phyloP scores from a whole-genome alignment of 306 rosid species.

The Glycyrrhiza uralensis region DNA sequence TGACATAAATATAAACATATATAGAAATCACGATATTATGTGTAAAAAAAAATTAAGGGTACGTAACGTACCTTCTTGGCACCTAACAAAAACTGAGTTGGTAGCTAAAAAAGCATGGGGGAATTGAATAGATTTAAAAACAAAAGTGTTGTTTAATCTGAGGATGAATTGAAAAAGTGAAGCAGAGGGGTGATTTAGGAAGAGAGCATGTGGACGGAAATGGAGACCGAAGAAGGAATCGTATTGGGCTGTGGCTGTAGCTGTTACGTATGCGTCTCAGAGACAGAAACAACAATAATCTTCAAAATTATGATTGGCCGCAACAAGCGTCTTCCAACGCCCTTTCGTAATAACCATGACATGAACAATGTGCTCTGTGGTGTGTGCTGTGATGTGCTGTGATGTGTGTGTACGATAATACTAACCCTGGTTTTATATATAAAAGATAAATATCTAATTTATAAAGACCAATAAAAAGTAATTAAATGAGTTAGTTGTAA shows the following conservation, averaged over 20 bases:
- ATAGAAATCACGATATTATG: not conserved
- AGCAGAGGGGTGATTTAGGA: too few relatives aligned
- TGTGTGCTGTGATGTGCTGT: not conserved
- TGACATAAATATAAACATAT: not conserved
- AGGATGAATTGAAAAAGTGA: not conserved
- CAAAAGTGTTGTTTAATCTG: not conserved
- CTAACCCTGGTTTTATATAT: too few relatives aligned
- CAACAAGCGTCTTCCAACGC: constrained; percentile 25
- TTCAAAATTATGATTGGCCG: constrained; percentile 23
- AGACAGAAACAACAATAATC: constrained; percentile 4
- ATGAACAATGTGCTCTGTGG: not conserved
- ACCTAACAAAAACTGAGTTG: constrained; percentile 20
- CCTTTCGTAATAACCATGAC: not conserved
- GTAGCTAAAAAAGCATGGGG: constrained; percentile 15
- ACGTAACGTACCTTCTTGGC: constrained; percentile 36
- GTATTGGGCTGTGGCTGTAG: too few relatives aligned
- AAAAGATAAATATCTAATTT: too few relatives aligned
- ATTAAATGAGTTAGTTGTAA: too few relatives aligned
- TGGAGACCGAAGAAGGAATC: too few relatives aligned
- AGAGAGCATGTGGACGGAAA: too few relatives aligned
- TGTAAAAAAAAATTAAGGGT: not conserved
- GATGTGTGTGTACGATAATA: not conserved
- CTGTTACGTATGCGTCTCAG: constrained; percentile 36
- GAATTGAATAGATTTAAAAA: not conserved
- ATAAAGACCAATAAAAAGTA: too few relatives aligned